Base-by-base conservation (phyloP, 2,329 filamentous ascomycete genomes). In the Lecanicillium sp. region DNA sequence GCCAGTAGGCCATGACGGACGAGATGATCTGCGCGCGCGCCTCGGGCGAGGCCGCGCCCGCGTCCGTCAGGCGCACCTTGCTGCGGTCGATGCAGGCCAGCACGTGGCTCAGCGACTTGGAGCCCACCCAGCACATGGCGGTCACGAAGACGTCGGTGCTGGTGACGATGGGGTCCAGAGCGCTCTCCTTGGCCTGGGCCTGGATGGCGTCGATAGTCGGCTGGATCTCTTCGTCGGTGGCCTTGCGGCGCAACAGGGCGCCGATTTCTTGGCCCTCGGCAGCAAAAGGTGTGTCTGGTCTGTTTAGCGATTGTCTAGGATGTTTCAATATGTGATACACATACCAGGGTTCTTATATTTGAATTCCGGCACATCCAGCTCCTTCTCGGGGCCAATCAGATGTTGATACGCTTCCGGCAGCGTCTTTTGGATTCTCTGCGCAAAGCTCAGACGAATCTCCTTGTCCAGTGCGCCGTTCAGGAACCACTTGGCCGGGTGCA, bases 91-190 rank as follows among this genome's bases (percentile, higher is more conserved):
- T 95, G 64, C 87, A 95, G 8, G 90, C 94, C 14, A 98, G 79
- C 4, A 96, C 89, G 65, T 98, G 93, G 11, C 90, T 96, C 26
- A 98, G 79, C 0, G 91, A 96, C 68, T 98, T 98, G 54, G 88
- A 90, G 37, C 93, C 93, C 41, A 96, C 84, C 68, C 83, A 93
- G 70, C 91, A 93, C 56, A 98, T 90, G 17, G 88, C 84, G 1
- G 91, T 98, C 61, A 95, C 84, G 61, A 95, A 95, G 33, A 90
- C 90, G 62, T 97, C 93, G 4, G 90, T 95, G 54, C 88, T 93
- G n/a, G 84, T 77, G 14, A 95, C 79, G 33, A 93, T 73, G 4
- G 90, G 85, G 52, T 96, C 90, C 26, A 90, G 71, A 4, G 83
- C 82, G 38, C 78, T 76, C 49, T 84, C 81, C 8, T 78, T 69